These are phyloP conservation scores for Penicillium sclerotigenum DNA, from an alignment of 2,329 filamentous ascomycete species.

Conservation along the genomic window DNA sequence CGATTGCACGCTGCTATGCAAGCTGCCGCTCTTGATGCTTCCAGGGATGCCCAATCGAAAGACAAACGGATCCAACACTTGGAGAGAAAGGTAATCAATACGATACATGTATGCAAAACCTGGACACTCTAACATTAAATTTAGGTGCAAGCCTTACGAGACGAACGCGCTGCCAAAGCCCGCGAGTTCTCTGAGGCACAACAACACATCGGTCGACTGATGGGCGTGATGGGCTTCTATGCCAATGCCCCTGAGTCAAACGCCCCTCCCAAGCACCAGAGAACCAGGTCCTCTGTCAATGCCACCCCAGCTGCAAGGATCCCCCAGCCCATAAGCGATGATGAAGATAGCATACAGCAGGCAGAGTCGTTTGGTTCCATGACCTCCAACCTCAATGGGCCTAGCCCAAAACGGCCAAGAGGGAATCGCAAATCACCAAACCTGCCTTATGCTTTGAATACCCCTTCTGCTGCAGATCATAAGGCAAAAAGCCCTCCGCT, in stretches of 20 bases:
- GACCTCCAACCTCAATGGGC: constrained; percentile 14
- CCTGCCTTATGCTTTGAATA: background rate
- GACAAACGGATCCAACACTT: constrained; percentile 32
- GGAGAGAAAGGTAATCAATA: constrained; percentile 31
- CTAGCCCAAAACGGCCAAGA: constrained; percentile 31
- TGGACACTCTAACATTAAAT: background rate
- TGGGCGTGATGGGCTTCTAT: constrained; percentile 40
- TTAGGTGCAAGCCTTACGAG: constrained; percentile 35
- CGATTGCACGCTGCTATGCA: constrained; percentile 28
- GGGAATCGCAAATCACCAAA: constrained; percentile 19
- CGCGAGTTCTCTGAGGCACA: constrained; percentile 41
- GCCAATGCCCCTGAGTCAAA: constrained; percentile 17
- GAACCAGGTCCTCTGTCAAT: constrained; percentile 14
- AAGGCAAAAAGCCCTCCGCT: constrained; percentile 9
- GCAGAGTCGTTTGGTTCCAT: constrained; percentile 23
- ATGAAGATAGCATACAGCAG: constrained; percentile 19
- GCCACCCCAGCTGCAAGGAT: constrained; percentile 7
- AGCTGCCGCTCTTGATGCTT: constrained; percentile 21
- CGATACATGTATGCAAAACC: background rate
- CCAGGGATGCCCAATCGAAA: constrained; percentile 31
- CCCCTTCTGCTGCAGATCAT: background rate
- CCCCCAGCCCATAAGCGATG: constrained; percentile 16
- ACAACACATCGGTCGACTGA: constrained; percentile 38
- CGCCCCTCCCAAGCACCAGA: constrained; percentile 16
- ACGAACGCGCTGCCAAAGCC: constrained; percentile 37